Evolutionary conservation across 2,329 filamentous ascomycete genomes (phyloP), one percentile per base, ranked within the genome.

Genomic region (Neofusicoccum cordaticola): DNA sequence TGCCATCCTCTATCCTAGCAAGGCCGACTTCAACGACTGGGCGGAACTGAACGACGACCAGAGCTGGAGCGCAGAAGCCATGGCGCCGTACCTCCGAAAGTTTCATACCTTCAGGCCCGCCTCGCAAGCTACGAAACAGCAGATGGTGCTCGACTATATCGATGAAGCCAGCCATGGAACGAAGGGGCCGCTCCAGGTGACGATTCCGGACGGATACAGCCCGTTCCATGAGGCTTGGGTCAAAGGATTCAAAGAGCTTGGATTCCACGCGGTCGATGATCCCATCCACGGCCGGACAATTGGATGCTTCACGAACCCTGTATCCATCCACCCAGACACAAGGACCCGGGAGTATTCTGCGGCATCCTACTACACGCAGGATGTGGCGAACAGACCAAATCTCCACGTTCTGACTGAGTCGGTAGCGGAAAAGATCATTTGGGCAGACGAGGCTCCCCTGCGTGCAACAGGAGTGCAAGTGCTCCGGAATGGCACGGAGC

Each of bases 21-120:
- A 65, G 22, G 44, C 66, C 15, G 70, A 69, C 41, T 19, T 75
- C 50, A 82, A 88, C 72, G 80, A 79, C 0, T 89, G 86, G 86
- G 57, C 57, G n/a, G 82, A 81, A 27, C 50, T 89, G 8, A 39
- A 39, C 1, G 86, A 86, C 0, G 88, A 88, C 68, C 64, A 68
- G 1, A 86, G 85, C 1, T 89, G 86, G 86, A 77, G 79, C 0
- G 88, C 84, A 83, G 75, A 84, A 48, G 77, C 77, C 1, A 34
- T 75, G 5, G 48, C 61, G 1, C 68, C 67, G 1, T 76, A 75
- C 57, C 67, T 72, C 13, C 58, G 69, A 27, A 75, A 72, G 61
- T 69, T 67, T 13, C 68, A 73, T 47, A 70, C 68, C 2, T 62
- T 73, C 5, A 65, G 34, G 5, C 66, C 50, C 0, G 67, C 68